Base-by-base conservation (phyloP, 106 monocot species). In the Vanilla planifolia region DNA sequence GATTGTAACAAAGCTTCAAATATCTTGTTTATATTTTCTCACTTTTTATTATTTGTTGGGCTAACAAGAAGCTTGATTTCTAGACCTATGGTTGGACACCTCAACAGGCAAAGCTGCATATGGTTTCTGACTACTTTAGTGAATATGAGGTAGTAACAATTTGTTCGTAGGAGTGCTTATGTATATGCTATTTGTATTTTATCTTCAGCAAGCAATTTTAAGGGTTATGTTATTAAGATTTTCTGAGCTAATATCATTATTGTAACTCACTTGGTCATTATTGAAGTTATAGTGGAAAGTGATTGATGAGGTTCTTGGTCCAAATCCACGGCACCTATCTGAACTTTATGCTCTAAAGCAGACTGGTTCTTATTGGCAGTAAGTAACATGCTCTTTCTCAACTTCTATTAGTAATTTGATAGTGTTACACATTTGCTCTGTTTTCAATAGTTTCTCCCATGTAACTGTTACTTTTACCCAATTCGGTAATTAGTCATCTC, bases 1-100 rank as follows among this genome's bases (percentile, higher is more conserved):
- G 0, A 8, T 57, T 66, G 6, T 3, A 14, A 22, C 37, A 35
- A 39, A 9, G 55, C 44, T 28, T 66, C 37, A 51, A 16, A 39
- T 13, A 20, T 40, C 42, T 26, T 26, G 5, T 25, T 42, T 66
- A 17, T 40, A n/a, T 61, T 33, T 43, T 8, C 22, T 0, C 24
- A n/a, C 34, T 29, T 27, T 50, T 44, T 8, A 30, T 43, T 43
- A 17, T 62, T 50, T 51, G 33, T 21, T 57, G 56, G 2, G 8
- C 8, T n/a, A 11, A 8, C 15, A 29, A 28, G 3, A 19, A 8
- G 19, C 20, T 21, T 56, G 56, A 56, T 74, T 43, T 66, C 60
- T 35, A 96, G 95, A 90, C 80, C 24, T 96, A 83, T 73, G 90
- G 95, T 35, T 96, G 95, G 95, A 96, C 84, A 23, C 60, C n/a